These are phyloP conservation scores for Fusarium nelsonii DNA, from an alignment of 2,329 filamentous ascomycete species.

Conservation along the genomic window DNA sequence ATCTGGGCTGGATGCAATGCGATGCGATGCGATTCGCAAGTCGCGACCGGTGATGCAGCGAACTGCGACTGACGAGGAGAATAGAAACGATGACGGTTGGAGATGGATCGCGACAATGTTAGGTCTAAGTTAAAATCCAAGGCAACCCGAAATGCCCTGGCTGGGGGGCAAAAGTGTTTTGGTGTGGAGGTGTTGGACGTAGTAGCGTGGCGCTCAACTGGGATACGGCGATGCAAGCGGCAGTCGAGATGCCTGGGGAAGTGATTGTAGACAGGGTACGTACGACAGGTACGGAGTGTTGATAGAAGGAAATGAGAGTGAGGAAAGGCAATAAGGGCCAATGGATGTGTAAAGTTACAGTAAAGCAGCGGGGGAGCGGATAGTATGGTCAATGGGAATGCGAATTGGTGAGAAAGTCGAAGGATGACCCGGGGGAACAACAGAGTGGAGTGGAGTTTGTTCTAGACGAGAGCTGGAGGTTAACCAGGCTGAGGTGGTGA, in stretches of 20 bases:
- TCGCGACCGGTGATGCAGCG: constrained; percentile 41
- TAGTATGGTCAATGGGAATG: constrained; percentile 17
- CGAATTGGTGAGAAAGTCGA: constrained; percentile 13
- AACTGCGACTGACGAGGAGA: constrained; percentile 26
- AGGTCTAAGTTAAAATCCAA: constrained; percentile 33
- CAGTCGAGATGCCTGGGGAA: constrained; percentile 36
- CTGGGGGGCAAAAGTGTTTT: constrained; percentile 43
- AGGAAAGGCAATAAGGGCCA: constrained; percentile 3
- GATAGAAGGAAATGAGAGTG: constrained; percentile 6
- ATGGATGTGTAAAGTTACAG: constrained; percentile 19
- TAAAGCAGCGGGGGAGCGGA: constrained; percentile 22
- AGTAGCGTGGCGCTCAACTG: constrained; percentile 42
- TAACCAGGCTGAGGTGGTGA: constrained; percentile 36
- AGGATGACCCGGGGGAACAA: constrained; percentile 36
- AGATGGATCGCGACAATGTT: constrained; percentile 39
- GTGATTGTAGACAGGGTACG: constrained; percentile 27
- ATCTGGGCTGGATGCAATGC: constrained; percentile 20
- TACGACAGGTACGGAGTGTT: background rate
- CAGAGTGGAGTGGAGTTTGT: constrained; percentile 41
- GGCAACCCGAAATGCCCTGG: constrained; percentile 37
- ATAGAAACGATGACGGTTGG: constrained; percentile 16
- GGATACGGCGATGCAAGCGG: constrained; percentile 45
- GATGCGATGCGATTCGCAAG: constrained; percentile 42
- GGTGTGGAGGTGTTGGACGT: constrained; percentile 44
- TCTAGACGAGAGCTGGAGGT: constrained; percentile 34